These are phyloP conservation scores for Aquilaria sinensis DNA, from an alignment of 345 rosid genomes.

Conservation along the genomic window DNA sequence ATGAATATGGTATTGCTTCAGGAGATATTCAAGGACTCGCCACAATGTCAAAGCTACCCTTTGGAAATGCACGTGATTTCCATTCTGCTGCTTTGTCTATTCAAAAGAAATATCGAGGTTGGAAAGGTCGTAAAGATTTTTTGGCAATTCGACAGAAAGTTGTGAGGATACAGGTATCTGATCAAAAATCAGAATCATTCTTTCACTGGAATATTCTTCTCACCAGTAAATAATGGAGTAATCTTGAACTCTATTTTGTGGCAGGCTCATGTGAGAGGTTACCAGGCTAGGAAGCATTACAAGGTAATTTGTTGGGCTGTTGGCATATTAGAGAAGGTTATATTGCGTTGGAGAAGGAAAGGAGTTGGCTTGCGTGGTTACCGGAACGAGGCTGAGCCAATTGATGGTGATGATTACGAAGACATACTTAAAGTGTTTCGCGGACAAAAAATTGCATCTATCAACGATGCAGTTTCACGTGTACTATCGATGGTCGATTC, in stretches of 20 bases:
- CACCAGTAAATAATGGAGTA: background rate
- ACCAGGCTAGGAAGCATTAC: constrained; percentile 74
- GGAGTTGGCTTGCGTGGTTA: constrained; percentile 72
- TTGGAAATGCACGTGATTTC: constrained; percentile 34
- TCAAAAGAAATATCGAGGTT: constrained; percentile 86
- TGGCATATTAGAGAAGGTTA: constrained; percentile 61
- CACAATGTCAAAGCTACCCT: constrained; percentile 39
- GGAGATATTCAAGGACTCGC: constrained; percentile 47
- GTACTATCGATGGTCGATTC: constrained; percentile 70
- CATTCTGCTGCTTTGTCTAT: constrained; percentile 71
- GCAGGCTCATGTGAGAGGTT: constrained; percentile 87
- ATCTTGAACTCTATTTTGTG: constrained; percentile 8
- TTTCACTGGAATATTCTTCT: background rate
- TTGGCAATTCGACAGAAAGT: constrained; percentile 58
- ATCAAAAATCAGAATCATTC: constrained; percentile 4
- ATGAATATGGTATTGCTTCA: constrained; percentile 44
- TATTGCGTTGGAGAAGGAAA: constrained; percentile 80
- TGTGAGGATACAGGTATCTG: constrained; percentile 69
- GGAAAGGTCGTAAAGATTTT: constrained; percentile 61
- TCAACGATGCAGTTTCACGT: constrained; percentile 65
- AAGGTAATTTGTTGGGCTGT: constrained; percentile 87
- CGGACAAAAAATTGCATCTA: constrained; percentile 56
- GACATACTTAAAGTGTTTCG: constrained; percentile 83
- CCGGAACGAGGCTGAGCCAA: constrained; percentile 31
- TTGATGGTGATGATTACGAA: constrained; percentile 65